These are phyloP conservation scores for Malus asiatica DNA, from an alignment of 306 rosid genomes.

Conservation along the genomic window DNA sequence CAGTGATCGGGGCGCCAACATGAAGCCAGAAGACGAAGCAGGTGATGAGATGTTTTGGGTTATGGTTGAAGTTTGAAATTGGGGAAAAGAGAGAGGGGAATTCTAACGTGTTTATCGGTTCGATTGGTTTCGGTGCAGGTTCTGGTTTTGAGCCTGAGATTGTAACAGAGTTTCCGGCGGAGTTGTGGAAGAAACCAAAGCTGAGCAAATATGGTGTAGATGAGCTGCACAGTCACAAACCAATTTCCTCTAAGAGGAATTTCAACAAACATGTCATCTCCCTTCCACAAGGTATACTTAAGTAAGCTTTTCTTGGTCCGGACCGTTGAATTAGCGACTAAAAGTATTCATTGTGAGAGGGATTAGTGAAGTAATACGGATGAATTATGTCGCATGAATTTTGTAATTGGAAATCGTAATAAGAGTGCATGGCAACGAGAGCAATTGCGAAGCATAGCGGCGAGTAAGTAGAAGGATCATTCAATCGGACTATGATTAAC, in stretches of 20 bases:
- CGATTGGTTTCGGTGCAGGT: constrained; percentile 15
- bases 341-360: too few relatives aligned
- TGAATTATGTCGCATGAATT: too few relatives aligned
- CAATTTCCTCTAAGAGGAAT: constrained; percentile 26
- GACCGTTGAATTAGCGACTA: too few relatives aligned
- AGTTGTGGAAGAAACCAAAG: constrained; percentile 40
- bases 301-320: background rate
- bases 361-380: too few relatives aligned
- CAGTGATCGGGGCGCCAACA: background rate
- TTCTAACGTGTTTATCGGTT: background rate
- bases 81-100: background rate
- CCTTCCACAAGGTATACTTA: constrained; percentile 28
- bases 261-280: background rate
- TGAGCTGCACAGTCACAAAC: constrained; percentile 12
- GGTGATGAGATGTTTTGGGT: background rate
- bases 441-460: background rate
- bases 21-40: background rate
- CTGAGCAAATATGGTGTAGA: constrained; percentile 13
- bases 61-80: background rate
- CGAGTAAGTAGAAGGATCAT: background rate
- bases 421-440: background rate
- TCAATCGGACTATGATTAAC: background rate
- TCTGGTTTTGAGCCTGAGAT: constrained; percentile 40
- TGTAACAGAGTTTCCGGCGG: constrained; percentile 50
- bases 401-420: too few relatives aligned